phyloP scores from a whole-genome alignment of 768 basidiomycete genomes.

The Strobilomyces echinocephalus region DNA sequence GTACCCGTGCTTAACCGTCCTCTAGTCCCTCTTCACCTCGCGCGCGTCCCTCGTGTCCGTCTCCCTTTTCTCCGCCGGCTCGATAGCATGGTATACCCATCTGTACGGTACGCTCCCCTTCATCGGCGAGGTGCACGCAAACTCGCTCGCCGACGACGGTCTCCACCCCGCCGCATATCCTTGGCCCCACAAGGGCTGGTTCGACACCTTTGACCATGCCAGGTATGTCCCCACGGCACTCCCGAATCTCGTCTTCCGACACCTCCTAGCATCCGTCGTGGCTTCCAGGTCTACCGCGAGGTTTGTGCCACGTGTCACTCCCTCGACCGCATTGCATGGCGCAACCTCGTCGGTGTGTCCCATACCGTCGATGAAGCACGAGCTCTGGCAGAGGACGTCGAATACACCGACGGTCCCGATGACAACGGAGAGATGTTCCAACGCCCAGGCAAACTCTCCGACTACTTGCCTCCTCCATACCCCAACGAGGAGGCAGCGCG shows the following conservation, averaged over 20 bases:
- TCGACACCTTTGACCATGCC: conserved; percentile 95
- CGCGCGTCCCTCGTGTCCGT: conserved; percentile 72
- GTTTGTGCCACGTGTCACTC: conserved; percentile 99
- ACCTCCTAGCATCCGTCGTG: conserved; percentile 77
- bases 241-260: conserved; percentile 9
- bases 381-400: conserved; percentile 91
- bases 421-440: conserved; percentile 97
- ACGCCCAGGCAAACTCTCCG: conserved; percentile 95
- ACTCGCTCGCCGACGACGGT: conserved; percentile 88
- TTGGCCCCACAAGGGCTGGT: conserved; percentile 83
- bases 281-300: conserved; percentile 97
- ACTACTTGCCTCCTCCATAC: conserved; percentile 94
- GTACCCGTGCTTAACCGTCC: neutral
- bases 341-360: conserved; percentile 96
- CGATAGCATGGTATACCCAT: conserved; percentile 95
- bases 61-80: conserved; percentile 74
- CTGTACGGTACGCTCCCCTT: conserved; percentile 89
- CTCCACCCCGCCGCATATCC: conserved; percentile 84
- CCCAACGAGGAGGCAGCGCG: conserved; percentile 97
- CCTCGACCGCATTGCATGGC: conserved; percentile 98
- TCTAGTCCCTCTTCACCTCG: conserved; percentile 62
- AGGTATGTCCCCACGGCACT: conserved; percentile 54
- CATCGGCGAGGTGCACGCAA: conserved; percentile 88
- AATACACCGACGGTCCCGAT: conserved; percentile 95
- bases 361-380: conserved; percentile 90